Percentiles rank a stretch among this genome's conserved stretches.
Conservation (phyloP, 1,139 yeast genomes). For the Taphrina deformans region DNA sequence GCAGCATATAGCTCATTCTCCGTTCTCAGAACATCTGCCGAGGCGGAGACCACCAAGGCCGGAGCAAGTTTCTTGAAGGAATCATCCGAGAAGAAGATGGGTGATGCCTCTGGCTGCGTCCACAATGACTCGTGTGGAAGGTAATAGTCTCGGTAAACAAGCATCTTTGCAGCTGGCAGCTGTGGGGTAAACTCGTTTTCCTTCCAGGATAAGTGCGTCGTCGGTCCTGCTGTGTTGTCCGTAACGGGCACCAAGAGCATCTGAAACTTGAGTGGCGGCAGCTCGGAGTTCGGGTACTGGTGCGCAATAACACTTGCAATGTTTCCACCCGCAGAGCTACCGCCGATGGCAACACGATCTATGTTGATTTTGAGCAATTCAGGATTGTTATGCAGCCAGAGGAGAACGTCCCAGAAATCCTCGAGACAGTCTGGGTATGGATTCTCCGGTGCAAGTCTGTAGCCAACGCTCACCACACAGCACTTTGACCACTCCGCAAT, state of each 20-base stretch:
- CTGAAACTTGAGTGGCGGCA: conserved; percentile 51
- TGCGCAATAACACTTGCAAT: conserved; percentile 52
- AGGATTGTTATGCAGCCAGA: conserved; percentile 41
- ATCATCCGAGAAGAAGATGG: conserved; percentile 50
- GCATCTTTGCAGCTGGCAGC: conserved; percentile 54
- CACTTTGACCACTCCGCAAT: conserved; percentile 47
- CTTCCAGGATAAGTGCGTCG: conserved; percentile 43
- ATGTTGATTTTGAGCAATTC: conserved; percentile 45
- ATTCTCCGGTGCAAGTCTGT: conserved; percentile 52
- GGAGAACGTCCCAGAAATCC: conserved; percentile 48
- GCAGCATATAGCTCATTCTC: conserved; percentile 52
- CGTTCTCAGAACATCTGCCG: conserved; percentile 52
- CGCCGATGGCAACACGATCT: conserved; percentile 50
- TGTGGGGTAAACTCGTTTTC: conserved; percentile 52
- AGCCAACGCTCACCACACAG: conserved; percentile 47
- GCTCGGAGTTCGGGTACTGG: conserved; percentile 45
- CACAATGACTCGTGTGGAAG: conserved; percentile 48
- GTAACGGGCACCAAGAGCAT: conserved; percentile 54
- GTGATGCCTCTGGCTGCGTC: conserved; percentile 52
- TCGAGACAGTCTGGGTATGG: conserved; percentile 55
- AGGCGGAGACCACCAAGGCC: conserved; percentile 51
- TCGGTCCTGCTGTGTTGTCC: conserved; percentile 49
- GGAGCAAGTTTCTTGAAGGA: conserved; percentile 51
- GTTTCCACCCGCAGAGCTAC: conserved; percentile 56
- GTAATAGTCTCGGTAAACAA: conserved; percentile 53